Evolutionary conservation across 208 protist genomes (phyloP).

Genomic region (Wallacemonas sp.): DNA sequence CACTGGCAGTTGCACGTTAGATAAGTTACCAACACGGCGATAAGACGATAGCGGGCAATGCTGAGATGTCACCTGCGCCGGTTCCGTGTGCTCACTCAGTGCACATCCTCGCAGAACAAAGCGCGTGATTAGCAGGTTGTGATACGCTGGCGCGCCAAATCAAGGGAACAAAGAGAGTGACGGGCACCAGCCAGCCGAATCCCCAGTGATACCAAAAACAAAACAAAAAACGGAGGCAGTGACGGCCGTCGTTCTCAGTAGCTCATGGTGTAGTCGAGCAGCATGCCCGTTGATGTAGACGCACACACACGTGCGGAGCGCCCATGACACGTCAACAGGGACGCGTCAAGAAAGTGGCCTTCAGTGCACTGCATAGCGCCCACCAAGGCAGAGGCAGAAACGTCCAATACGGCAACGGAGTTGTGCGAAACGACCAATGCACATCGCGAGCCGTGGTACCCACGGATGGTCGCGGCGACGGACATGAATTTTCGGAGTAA

Average conservation of each 20-base stretch:
- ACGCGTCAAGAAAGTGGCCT: constrained; percentile 36
- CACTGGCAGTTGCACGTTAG: no score
- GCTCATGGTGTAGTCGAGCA: constrained; percentile 35
- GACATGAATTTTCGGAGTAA: background rate
- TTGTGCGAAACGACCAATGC: constrained; percentile 31
- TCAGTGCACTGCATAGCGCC: constrained; percentile 31
- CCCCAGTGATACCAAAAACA: constrained; percentile 8
- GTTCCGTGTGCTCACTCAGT: no score
- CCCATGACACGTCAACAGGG: constrained; percentile 10
- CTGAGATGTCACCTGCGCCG: no score
- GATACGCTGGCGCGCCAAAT: no score
- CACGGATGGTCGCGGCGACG: background rate
- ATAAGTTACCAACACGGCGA: no score
- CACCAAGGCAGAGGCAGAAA: constrained; percentile 15
- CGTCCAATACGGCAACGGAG: constrained; percentile 28
- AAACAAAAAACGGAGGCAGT: constrained; percentile 3
- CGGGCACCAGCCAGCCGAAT: no score
- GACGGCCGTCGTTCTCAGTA: background rate
- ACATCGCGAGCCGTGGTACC: background rate
- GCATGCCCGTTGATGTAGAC: constrained; percentile 28
- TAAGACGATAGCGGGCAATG: no score
- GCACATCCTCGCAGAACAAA: no score
- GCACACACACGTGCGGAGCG: constrained; percentile 22
- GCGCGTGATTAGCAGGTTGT: no score
- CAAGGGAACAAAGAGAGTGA: no score